These are phyloP conservation scores for Selaginella moellendorffii DNA, from an alignment of 75 land plant species.

Conservation along the genomic window DNA sequence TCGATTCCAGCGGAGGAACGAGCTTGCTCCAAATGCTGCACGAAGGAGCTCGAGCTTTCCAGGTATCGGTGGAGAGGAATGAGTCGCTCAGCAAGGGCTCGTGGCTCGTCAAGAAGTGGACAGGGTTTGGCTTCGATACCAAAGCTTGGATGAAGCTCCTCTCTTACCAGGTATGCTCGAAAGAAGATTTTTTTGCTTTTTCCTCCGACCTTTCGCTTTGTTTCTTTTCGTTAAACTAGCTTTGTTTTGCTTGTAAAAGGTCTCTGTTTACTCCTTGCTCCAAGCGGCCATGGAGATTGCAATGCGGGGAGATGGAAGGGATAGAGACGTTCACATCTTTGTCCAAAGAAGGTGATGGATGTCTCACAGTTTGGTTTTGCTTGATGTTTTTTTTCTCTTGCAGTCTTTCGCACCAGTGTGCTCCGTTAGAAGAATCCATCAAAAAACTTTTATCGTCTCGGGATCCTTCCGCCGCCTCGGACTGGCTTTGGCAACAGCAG, in stretches of 20 bases:
- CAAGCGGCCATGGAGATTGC: constrained; percentile 85
- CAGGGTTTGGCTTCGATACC: constrained; percentile 61
- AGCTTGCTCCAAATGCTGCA: constrained; percentile 55
- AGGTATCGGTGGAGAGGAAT: constrained; percentile 52
- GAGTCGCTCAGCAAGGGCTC: constrained; percentile 32
- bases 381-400: constrained; percentile 12
- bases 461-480: constrained; percentile 50
- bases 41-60: constrained; percentile 71
- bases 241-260: constrained; percentile 34
- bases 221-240: not conserved
- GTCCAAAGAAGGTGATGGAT: constrained; percentile 66
- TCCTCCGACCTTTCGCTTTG: not conserved
- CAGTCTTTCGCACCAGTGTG: constrained; percentile 50
- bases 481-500: constrained; percentile 85
- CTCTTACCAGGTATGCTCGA: constrained; percentile 59
- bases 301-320: constrained; percentile 61
- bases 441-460: constrained; percentile 49
- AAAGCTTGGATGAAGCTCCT: constrained; percentile 75
- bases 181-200: not conserved
- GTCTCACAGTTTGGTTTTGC: not conserved
- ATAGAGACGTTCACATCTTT: constrained; percentile 57
- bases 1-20: constrained; percentile 14
- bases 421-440: constrained; percentile 57
- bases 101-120: constrained; percentile 80
- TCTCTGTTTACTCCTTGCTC: constrained; percentile 63